Conservation (phyloP, 805 yeast species). For the Kockiozyma suomiensis region DNA sequence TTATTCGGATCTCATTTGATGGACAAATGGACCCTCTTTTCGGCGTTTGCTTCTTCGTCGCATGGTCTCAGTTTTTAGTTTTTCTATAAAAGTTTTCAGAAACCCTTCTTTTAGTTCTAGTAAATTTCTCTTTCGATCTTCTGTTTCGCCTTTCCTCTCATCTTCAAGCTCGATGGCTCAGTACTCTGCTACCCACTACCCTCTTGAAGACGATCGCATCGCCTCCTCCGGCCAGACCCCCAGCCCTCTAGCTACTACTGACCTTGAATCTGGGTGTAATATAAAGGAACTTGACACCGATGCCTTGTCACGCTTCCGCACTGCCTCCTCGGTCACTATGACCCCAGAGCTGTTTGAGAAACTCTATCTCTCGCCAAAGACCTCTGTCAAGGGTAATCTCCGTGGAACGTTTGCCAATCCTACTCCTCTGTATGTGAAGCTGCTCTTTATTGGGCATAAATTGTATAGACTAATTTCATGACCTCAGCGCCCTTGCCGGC, state of each 20-base stretch:
- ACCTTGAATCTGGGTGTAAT: background rate
- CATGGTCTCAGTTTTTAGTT: too few species aligned
- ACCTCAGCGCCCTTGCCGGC: conserved; percentile 22
- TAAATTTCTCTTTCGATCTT: background rate
- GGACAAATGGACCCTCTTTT: too few species aligned
- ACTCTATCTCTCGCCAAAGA: conserved; percentile 33
- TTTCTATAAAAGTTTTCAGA: too few species aligned
- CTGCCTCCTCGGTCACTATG: conserved; percentile 31
- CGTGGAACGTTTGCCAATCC: conserved; percentile 34
- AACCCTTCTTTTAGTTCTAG: too few species aligned
- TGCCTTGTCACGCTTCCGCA: conserved; percentile 33
- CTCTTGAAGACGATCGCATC: background rate
- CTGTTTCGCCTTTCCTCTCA: background rate
- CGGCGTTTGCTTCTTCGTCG: too few species aligned
- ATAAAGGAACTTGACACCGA: conserved; percentile 9
- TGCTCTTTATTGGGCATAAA: too few species aligned
- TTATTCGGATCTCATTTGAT: too few species aligned
- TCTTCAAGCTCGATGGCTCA: background rate
- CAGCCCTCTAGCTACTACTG: background rate
- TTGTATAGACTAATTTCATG: background rate
- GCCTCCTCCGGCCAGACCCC: conserved; percentile 5
- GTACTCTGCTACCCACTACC: background rate
- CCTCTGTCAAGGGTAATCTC: conserved; percentile 24
- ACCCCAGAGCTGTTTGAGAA: conserved; percentile 35
- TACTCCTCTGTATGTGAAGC: conserved; percentile 27